A percentile compares a stretch with the other conserved stretches of the same genome.
phyloP scores from a whole-genome alignment of 306 rosid species.

The Acacia acuminata region DNA sequence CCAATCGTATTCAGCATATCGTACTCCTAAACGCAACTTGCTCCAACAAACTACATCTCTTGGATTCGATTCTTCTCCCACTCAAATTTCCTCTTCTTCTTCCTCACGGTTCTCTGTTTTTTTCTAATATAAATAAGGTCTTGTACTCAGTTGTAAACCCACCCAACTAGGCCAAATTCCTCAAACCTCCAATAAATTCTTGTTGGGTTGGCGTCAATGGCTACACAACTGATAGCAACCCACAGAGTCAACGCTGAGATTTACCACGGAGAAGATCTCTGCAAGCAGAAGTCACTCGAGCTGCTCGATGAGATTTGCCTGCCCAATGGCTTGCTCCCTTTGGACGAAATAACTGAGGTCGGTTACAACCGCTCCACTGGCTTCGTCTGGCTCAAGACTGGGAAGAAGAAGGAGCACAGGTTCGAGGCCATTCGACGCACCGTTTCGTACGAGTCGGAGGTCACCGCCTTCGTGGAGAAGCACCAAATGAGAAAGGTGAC shows the following conservation, averaged over 20 bases:
- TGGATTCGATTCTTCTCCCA: not conserved
- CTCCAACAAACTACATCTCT: not conserved
- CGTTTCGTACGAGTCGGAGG: conserved; percentile 54
- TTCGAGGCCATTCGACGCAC: conserved; percentile 51
- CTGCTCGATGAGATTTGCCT: conserved; percentile 52
- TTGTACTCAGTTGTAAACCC: not conserved
- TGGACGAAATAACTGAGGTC: conserved; percentile 53
- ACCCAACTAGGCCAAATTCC: not conserved
- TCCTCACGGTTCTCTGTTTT: not conserved
- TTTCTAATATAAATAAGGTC: not conserved
- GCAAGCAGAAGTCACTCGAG: conserved; percentile 52
- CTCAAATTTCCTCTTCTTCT: not conserved
- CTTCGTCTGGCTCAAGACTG: conserved; percentile 69
- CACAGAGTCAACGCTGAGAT: conserved; percentile 55
- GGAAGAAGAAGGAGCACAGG: conserved; percentile 50
- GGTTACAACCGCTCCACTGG: conserved; percentile 64
- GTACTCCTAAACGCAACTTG: not conserved
- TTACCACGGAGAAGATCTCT: conserved; percentile 51
- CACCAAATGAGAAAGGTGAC: conserved; percentile 55
- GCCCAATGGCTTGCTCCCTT: conserved; percentile 66
- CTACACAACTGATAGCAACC: conserved; percentile 35
- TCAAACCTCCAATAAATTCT: not conserved
- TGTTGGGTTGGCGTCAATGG: conserved; percentile 22
- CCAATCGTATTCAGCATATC: not conserved
- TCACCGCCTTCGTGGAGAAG: conserved; percentile 61